A percentile compares a stretch with the other conserved stretches of the same genome.
Conservation (phyloP, 2,329 filamentous ascomycete species). For the Phialophora macrospora region DNA sequence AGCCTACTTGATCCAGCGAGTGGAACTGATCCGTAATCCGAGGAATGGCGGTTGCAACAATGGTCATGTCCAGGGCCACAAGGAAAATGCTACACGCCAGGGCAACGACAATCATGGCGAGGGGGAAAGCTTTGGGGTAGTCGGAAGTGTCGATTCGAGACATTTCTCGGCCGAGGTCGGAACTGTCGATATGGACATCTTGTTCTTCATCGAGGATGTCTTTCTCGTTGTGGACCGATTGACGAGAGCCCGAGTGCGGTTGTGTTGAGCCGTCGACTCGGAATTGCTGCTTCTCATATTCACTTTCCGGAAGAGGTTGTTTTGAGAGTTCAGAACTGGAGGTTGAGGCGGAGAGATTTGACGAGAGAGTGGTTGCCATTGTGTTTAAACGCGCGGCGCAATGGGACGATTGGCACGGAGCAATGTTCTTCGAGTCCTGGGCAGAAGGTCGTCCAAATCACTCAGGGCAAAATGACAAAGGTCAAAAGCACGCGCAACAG, state of each 20-base stretch:
- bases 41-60: conserved; percentile 45
- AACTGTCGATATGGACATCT: conserved; percentile 19
- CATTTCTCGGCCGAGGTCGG: conserved; percentile 32
- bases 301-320: conserved; percentile 21
- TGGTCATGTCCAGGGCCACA: conserved; percentile 42
- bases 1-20: conserved; percentile 43
- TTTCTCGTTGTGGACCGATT: conserved; percentile 22
- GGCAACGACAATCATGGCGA: conserved; percentile 38
- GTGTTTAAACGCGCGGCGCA: neutral
- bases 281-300: conserved; percentile 22
- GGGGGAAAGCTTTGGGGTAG: conserved; percentile 35
- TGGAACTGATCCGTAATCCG: conserved; percentile 46
- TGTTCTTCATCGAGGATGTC: conserved; percentile 24
- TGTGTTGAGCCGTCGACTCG: conserved; percentile 7
- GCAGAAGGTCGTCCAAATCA: neutral
- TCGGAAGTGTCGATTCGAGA: conserved; percentile 39
- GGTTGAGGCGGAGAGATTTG: conserved; percentile 25
- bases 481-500: neutral
- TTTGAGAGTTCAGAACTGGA: conserved; percentile 36
- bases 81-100: conserved; percentile 37
- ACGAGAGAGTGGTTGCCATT: conserved; percentile 28
- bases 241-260: conserved; percentile 8
- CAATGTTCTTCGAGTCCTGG: neutral
- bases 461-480: neutral
- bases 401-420: neutral